Base-by-base conservation (phyloP, 768 basidiomycete genomes). In the Nevesoporus exiguus region DNA sequence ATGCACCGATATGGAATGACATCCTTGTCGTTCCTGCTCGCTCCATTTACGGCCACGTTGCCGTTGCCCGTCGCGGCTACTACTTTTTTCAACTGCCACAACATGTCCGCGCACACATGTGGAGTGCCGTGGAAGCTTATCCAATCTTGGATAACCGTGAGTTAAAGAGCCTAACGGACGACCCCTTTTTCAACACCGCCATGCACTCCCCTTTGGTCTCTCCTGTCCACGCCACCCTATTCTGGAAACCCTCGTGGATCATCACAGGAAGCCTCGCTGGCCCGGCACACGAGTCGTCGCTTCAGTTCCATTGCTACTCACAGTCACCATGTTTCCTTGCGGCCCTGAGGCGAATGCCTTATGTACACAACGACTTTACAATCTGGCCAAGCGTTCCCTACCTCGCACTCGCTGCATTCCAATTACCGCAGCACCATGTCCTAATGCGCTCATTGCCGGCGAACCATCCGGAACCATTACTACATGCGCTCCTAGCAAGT, bases 41-140 rank as follows among this genome's bases (percentile, higher is more conserved):
- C 60, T 49, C 67, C 63, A 63, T 62, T 70, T 69, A 58, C 51
- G 73, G 74, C 73, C 66, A 72, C 76, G 72, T 78, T 74, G 73
- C 77, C 79, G 78, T 75, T 67, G 65, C 55, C 69, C 66, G 71
- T 72, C 75, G 53, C 62, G 73, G 73, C 65, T 69, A 75, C 73
- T 70, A 71, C 71, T 66, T 69, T 67, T 65, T 54, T 54, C 47
- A 49, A 54, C 56, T 57, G 66, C 65, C 66, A 79, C 77, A 63
- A 59, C 61, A 59, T 62, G 54, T 60, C 63, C 64, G 62, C 61
- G 68, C 55, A 19, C 56, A 60, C 65, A 66, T 66, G 68, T 72
- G 68, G 58, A 61, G 69, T 70, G 43, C 61, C 63, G 54, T 70
- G 69, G 66, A 70, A 70, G 74, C 73, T 70, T 74, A 69, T 64